Evolutionary conservation across 768 basidiomycete species (phyloP).

Genomic region (Cubamyces lactineus): DNA sequence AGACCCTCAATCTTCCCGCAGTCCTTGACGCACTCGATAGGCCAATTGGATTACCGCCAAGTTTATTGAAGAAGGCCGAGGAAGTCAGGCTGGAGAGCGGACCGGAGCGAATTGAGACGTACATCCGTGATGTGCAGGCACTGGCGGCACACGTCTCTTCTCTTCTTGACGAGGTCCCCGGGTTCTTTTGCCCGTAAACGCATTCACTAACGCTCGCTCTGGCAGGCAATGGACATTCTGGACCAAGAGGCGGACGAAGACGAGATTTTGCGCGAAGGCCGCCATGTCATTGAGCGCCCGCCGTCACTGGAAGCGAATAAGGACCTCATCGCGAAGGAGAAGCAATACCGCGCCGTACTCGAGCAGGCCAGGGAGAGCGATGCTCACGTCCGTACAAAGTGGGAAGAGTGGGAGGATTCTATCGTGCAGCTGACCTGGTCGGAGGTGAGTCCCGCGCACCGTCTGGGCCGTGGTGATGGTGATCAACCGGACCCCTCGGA

Average conservation of each 20-base stretch:
- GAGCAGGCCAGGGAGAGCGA: slow-evolving; percentile 77
- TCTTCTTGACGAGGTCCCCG: slow-evolving; percentile 76
- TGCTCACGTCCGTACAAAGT: slow-evolving; percentile 75
- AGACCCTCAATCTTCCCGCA: slow-evolving; percentile 77
- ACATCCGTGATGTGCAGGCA: slow-evolving; percentile 71
- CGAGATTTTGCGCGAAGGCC: slow-evolving; percentile 63
- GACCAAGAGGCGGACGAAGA: slow-evolving; percentile 89
- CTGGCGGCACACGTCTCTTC: slow-evolving; percentile 63
- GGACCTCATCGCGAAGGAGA: slow-evolving; percentile 70
- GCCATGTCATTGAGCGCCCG: slow-evolving; percentile 46
- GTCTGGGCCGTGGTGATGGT: background rate
- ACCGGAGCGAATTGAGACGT: slow-evolving; percentile 65
- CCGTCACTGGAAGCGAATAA: slow-evolving; percentile 82
- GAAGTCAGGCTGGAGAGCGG: slow-evolving; percentile 84
- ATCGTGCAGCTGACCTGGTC: slow-evolving; percentile 74
- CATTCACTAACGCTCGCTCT: background rate
- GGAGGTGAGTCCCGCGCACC: slow-evolving; percentile 43
- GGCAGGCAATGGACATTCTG: slow-evolving; percentile 85
- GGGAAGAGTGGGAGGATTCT: slow-evolving; percentile 83
- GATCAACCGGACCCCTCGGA: background rate
- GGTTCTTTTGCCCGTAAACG: background rate
- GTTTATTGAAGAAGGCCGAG: slow-evolving; percentile 81
- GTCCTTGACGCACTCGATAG: slow-evolving; percentile 86
- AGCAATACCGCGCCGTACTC: slow-evolving; percentile 73
- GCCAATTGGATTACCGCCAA: slow-evolving; percentile 86